Evolutionary conservation across 2,329 filamentous ascomycete species (phyloP).

Genomic region (Alternaria sp.): DNA sequence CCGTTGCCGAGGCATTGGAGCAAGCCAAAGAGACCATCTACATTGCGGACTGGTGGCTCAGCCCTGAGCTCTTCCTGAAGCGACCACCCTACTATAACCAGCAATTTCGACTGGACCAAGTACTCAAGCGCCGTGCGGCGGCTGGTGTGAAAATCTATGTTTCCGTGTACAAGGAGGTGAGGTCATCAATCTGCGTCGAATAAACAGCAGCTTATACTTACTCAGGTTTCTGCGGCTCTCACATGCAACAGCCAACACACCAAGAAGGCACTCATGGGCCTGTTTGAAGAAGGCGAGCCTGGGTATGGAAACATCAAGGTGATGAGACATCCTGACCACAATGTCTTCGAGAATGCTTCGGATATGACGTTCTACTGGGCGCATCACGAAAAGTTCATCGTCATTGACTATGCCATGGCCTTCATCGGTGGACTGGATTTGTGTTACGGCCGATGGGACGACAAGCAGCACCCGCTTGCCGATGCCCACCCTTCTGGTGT

Average conservation of each 20-base stretch:
- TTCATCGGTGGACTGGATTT: conserved; percentile 95
- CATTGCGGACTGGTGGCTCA: conserved; percentile 97
- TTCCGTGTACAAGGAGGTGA: conserved; percentile 85
- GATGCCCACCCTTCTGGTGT: conserved; percentile 88
- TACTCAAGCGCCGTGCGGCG: conserved; percentile 88
- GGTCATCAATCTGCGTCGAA: background rate
- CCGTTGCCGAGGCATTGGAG: conserved; percentile 89
- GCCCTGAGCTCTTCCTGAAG: conserved; percentile 83
- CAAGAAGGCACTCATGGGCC: conserved; percentile 79
- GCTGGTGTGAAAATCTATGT: conserved; percentile 94
- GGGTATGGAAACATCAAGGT: conserved; percentile 88
- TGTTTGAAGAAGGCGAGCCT: conserved; percentile 81
- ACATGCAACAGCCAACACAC: conserved; percentile 94
- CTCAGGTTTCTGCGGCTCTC: conserved; percentile 56
- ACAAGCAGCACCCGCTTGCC: conserved; percentile 80
- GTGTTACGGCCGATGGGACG: conserved; percentile 95
- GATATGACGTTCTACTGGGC: conserved; percentile 99
- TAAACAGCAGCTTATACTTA: conserved; percentile 5
- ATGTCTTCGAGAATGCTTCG: conserved; percentile 87
- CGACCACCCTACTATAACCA: conserved; percentile 82
- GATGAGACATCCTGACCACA: conserved; percentile 93
- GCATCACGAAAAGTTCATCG: conserved; percentile 96
- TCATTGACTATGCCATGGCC: conserved; percentile 87
- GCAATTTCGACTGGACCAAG: conserved; percentile 83
- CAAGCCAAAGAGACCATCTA: conserved; percentile 92